Base-by-base conservation (phyloP, 2,329 filamentous ascomycete species). In the Trematosphaeria pertusa region DNA sequence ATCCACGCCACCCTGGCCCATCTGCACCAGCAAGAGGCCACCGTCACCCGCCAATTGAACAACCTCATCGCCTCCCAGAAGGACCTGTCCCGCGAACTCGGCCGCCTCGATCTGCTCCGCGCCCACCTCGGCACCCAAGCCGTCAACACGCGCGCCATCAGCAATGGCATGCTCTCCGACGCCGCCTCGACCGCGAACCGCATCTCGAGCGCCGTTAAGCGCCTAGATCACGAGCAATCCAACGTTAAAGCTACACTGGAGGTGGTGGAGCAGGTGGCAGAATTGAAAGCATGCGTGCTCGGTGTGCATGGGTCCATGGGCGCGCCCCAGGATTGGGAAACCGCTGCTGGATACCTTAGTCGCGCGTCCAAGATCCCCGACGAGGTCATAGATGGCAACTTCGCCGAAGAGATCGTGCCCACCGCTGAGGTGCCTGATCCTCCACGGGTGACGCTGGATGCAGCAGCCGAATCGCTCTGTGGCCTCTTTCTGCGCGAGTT, bases 301-400 rank as follows among this genome's bases (percentile, higher is more conserved):
- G 94, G 94, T 33, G 92, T 97, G 9, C 87, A 93, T 19, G 94
- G 92, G 14, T 95, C 89, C 49, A 99, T 99, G 94, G 94, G 93
- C 24, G 93, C 92, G 4, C 91, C 94, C 32, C 94, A 99, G 73
- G 94, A 99, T 75, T 99, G 94, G 94, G 94, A 99, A 73, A 94
- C 91, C 3, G 94, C 94, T 3, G 94, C 94, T 2, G 88, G 83
- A 36, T 97, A 97, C 71, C 81, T 99, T 48, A 85, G 88, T 54
- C 84, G 93, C 34, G 92, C 94, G 5, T 86, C 86, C 50, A 86
- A 88, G 58, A 86, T 99, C 10, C 92, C 93, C 0, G 81, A 86
- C 39, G 80, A 87, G 1, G 93, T 99, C 39, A 81, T 92, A 39
- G 82, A 88, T 57, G 91, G 94, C 19, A 83, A 85, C 12, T 99